These are phyloP conservation scores for Apiospora koreana DNA, from an alignment of 2,329 filamentous ascomycete genomes.

Conservation along the genomic window DNA sequence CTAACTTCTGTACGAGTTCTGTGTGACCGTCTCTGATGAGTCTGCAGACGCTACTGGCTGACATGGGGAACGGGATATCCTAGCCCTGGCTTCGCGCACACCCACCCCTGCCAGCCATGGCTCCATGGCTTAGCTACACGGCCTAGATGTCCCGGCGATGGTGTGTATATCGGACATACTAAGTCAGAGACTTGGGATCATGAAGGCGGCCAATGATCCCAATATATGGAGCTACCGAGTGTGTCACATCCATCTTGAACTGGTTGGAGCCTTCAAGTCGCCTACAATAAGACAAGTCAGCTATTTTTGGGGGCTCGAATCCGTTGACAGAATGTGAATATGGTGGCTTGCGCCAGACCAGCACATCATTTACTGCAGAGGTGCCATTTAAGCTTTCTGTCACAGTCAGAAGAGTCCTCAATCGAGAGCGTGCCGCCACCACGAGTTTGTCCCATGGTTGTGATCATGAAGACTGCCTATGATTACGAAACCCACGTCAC, in stretches of 20 bases:
- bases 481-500: conserved; percentile 3
- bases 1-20: neutral
- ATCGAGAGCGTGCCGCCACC: neutral
- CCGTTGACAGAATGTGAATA: neutral
- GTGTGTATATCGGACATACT: neutral
- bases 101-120: neutral
- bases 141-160: neutral
- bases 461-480: neutral
- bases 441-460: neutral
- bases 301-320: neutral
- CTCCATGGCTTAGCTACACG: neutral
- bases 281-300: neutral
- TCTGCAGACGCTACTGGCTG: neutral
- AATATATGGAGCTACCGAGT: neutral
- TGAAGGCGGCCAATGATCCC: neutral
- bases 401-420: neutral
- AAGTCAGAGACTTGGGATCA: neutral
- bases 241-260: neutral
- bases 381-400: neutral
- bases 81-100: neutral
- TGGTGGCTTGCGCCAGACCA: neutral
- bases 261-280: neutral
- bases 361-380: neutral
- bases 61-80: neutral
- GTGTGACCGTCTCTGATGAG: neutral